Evolutionary conservation across 2,329 filamentous ascomycete genomes (phyloP).

Genomic region (Ceratocystis alfenasii): DNA sequence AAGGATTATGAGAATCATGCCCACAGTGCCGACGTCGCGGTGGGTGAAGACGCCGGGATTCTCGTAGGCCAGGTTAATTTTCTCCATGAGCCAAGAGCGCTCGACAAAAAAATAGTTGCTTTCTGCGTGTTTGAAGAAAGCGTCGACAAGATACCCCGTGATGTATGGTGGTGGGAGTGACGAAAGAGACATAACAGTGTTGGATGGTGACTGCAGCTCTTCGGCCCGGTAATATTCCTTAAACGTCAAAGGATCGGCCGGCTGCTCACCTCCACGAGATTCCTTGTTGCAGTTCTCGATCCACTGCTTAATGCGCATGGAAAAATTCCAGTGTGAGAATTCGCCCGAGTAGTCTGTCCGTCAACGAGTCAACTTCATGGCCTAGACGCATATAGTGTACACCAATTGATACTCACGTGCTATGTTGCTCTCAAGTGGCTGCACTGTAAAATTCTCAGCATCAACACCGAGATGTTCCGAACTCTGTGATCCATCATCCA

Average conservation of each 20-base stretch:
- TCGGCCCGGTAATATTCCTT: constrained; percentile 37
- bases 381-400: not conserved
- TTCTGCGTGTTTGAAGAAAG: constrained; percentile 38
- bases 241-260: constrained; percentile 25
- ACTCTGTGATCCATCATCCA: constrained; percentile 20
- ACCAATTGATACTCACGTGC: constrained; percentile 29
- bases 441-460: constrained; percentile 33
- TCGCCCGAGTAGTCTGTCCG: constrained; percentile 39
- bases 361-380: not conserved
- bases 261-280: constrained; percentile 15
- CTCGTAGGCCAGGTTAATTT: constrained; percentile 34
- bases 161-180: constrained; percentile 37
- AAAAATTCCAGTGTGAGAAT: constrained; percentile 44
- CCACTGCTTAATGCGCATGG: constrained; percentile 39
- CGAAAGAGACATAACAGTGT: constrained; percentile 32
- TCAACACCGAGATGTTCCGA: constrained; percentile 27
- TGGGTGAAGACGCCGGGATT: constrained; percentile 31
- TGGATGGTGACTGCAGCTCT: constrained; percentile 34
- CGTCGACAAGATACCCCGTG: constrained; percentile 36
- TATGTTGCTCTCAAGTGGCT: constrained; percentile 33
- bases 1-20: constrained; percentile 37
- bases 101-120: constrained; percentile 41
- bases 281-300: constrained; percentile 32
- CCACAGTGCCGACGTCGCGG: constrained; percentile 34
- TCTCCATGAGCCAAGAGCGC: constrained; percentile 33